Conservation (phyloP, 352 stramenopile species). For the Pythium apleroticum region DNA sequence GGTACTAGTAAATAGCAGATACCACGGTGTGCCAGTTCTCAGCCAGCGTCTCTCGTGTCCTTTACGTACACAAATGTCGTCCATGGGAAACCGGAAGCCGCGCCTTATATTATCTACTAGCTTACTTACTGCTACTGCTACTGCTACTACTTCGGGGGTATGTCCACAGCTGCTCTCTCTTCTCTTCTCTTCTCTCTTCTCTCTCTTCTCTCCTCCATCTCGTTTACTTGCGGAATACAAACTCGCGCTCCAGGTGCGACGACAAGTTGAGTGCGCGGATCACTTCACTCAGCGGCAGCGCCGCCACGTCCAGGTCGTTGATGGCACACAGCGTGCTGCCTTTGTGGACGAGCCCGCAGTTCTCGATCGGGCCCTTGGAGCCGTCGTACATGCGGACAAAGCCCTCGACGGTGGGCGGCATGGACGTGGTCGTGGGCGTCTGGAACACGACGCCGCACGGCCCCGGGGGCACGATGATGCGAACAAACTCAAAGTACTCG, state of each 20-base stretch:
- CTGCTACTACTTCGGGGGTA: constrained; percentile 3
- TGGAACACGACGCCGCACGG: constrained; percentile 74
- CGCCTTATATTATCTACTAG: background rate
- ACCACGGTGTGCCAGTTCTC: background rate
- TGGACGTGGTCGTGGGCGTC: constrained; percentile 32
- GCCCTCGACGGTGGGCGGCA: constrained; percentile 63
- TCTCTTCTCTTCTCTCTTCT: background rate
- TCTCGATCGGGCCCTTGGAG: constrained; percentile 73
- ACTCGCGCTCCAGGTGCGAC: constrained; percentile 66
- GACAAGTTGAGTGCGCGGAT: constrained; percentile 71
- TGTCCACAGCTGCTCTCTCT: constrained; percentile 1
- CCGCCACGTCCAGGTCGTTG: constrained; percentile 76
- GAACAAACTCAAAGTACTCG: constrained; percentile 72
- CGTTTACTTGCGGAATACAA: constrained; percentile 68
- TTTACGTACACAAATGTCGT: background rate
- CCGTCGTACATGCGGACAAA: constrained; percentile 72
- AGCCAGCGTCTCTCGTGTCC: background rate
- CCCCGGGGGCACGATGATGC: constrained; percentile 72
- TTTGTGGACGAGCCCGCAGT: constrained; percentile 58
- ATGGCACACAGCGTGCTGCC: constrained; percentile 75
- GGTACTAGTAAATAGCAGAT: constrained; percentile 7
- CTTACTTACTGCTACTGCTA: constrained; percentile 14
- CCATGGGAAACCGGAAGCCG: background rate
- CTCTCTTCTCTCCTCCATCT: background rate
- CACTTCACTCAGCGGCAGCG: constrained; percentile 66